phyloP scores from a whole-genome alignment of 75 land plant genomes.

The Picea sitchensis region DNA sequence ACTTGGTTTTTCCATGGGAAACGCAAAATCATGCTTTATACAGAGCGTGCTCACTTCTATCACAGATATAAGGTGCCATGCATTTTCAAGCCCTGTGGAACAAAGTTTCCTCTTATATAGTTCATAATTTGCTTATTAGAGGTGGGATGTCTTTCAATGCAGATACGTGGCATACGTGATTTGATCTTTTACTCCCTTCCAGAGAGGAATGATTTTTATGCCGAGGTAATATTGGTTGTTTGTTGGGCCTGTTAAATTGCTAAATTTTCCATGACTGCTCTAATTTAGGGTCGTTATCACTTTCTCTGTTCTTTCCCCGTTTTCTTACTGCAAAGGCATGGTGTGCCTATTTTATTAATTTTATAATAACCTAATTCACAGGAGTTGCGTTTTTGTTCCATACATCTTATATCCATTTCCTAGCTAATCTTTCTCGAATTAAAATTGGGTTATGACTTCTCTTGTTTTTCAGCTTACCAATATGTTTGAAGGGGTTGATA shows the following conservation, averaged over 20 bases:
- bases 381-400: neutral
- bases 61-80: slow-evolving; percentile 80
- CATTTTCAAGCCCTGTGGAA: neutral
- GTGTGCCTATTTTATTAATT: neutral
- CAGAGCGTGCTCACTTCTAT: slow-evolving; percentile 92
- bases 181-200: slow-evolving; percentile 92
- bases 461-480: slow-evolving; percentile 61
- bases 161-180: slow-evolving; percentile 87
- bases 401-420: neutral
- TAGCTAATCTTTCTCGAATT: no score
- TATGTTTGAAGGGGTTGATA: slow-evolving; percentile 67
- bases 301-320: neutral
- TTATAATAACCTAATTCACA: neutral
- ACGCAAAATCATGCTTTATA: slow-evolving; percentile 81
- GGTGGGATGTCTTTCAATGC: slow-evolving; percentile 6
- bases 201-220: slow-evolving; percentile 85
- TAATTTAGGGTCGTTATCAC: neutral
- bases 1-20: slow-evolving; percentile 80
- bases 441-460: neutral
- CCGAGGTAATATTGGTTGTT: slow-evolving; percentile 53
- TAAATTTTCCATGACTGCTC: no score
- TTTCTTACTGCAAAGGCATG: neutral
- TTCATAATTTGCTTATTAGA: slow-evolving; percentile 2
- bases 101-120: neutral
- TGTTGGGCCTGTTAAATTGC: neutral